Evolutionary conservation across 106 monocot species (phyloP), one percentile per base, ranked within the genome.

Genomic region (Dactylorhiza incarnata): DNA sequence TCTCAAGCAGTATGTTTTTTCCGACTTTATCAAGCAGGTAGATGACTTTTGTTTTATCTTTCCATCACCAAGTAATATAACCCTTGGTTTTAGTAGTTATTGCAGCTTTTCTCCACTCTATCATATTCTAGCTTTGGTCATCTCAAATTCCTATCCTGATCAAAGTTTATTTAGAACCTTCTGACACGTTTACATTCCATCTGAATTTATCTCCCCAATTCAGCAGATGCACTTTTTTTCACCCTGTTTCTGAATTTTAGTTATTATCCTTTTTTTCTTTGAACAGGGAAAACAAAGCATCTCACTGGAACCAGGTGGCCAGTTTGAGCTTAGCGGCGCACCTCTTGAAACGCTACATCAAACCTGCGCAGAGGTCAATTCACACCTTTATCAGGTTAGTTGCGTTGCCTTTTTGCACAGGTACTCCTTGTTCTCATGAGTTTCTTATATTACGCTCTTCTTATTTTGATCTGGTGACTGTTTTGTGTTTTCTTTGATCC

Each of bases 321-420:
- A 97, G 75, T 93, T 97, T 91, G 96, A 97, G 80, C 93, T 97
- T 48, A 97, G 96, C 83, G 96, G 96, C 43, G 96, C 96, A 63
- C 96, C 96, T 13, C 86, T 97, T 76, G 96, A 97, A 77, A 97
- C 93, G 51, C 72, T 97, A 29, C 96, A 97, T 82, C 96, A 97
- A 74, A 97, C 96, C 48, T 91, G 96, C 86, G 96, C 96, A 69
- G 96, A 97, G 80, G 93, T 97, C 75, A 97, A 97, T 83, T 93
- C 96, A 77, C 96, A 97, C 71, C 90, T 97, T 81, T 93, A 97
- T 76, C 96, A 97, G 93, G 96, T 97, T 45, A 77, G 72, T 69
- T 22, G 14, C 37, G 37, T 25, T 43, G 12, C 65, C 29, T 65
- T 46, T 69, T 69, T 12, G 6, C 45, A 69, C 45, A 5, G 0